phyloP scores from a whole-genome alignment of 495 filamentous ascomycete genomes.

The Bacidia rubella region DNA sequence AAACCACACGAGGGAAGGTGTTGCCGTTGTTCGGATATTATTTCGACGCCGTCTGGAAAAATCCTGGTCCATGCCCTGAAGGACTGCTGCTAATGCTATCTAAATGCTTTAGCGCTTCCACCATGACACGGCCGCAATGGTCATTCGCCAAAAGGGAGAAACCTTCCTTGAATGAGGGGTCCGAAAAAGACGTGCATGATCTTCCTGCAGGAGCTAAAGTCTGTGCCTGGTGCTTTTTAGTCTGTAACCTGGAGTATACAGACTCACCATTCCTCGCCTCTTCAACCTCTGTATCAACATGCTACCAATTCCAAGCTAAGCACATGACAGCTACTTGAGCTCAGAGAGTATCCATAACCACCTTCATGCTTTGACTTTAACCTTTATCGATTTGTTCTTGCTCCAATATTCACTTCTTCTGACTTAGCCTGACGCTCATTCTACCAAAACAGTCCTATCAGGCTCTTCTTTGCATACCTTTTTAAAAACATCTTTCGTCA shows the following conservation, averaged over 20 bases:
- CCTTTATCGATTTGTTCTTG: neutral
- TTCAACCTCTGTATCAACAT: neutral
- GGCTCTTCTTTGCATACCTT: too few species aligned
- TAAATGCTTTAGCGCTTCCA: neutral
- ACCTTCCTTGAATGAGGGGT: neutral
- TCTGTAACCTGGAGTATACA: neutral
- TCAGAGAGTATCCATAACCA: neutral
- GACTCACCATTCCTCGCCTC: neutral
- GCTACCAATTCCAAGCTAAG: neutral
- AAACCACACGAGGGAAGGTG: neutral
- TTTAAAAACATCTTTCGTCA: neutral
- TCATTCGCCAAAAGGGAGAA: slow-evolving; percentile 14
- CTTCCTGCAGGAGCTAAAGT: slow-evolving; percentile 6
- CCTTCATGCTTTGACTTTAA: neutral
- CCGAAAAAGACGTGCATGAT: slow-evolving; percentile 1
- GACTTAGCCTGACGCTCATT: neutral
- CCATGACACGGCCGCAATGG: slow-evolving; percentile 12
- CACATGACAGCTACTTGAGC: neutral
- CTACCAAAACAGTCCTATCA: slow-evolving; percentile 20
- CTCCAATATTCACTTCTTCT: slow-evolving; percentile 1
- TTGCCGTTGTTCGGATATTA: slow-evolving; percentile 1
- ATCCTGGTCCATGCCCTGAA: neutral
- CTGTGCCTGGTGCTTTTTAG: neutral
- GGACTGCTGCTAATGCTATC: neutral
- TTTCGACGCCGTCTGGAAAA: neutral